These are phyloP conservation scores for Tuber borchii DNA, from an alignment of 495 filamentous ascomycete genomes.

Conservation along the genomic window DNA sequence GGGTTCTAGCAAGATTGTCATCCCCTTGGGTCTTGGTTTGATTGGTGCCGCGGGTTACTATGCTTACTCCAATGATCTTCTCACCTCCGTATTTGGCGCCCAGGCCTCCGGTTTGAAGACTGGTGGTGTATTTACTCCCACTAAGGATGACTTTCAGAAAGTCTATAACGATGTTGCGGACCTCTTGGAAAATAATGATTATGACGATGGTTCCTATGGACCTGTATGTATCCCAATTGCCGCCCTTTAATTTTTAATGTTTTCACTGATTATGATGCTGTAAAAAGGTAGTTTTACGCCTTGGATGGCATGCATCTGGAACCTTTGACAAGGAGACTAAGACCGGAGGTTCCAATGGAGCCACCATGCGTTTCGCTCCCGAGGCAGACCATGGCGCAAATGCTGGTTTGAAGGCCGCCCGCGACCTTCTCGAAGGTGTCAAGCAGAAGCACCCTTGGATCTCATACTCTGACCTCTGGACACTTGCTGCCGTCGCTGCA, in stretches of 20 bases:
- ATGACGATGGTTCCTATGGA: constrained; percentile 94
- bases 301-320: constrained; percentile 82
- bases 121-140: constrained; percentile 60
- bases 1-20: constrained; percentile 50
- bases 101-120: constrained; percentile 46
- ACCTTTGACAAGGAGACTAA: constrained; percentile 83
- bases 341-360: constrained; percentile 92
- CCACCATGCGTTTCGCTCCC: constrained; percentile 94
- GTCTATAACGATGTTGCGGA: constrained; percentile 85
- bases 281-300: constrained; percentile 59
- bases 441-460: constrained; percentile 94
- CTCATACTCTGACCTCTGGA: constrained; percentile 93
- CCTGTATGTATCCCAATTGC: constrained; percentile 52
- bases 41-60: constrained; percentile 65
- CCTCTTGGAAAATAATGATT: constrained; percentile 78
- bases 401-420: constrained; percentile 77
- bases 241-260: constrained; percentile 8
- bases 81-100: constrained; percentile 37
- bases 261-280: constrained; percentile 45
- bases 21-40: constrained; percentile 54
- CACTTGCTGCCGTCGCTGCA: constrained; percentile 73
- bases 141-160: constrained; percentile 84
- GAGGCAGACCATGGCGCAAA: constrained; percentile 92
- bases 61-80: constrained; percentile 57
- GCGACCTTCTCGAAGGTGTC: constrained; percentile 86